Evolutionary conservation across 2,329 filamentous ascomycete genomes (phyloP), one percentile per base, ranked within the genome.

Genomic region (Fusarium haematococcum): DNA sequence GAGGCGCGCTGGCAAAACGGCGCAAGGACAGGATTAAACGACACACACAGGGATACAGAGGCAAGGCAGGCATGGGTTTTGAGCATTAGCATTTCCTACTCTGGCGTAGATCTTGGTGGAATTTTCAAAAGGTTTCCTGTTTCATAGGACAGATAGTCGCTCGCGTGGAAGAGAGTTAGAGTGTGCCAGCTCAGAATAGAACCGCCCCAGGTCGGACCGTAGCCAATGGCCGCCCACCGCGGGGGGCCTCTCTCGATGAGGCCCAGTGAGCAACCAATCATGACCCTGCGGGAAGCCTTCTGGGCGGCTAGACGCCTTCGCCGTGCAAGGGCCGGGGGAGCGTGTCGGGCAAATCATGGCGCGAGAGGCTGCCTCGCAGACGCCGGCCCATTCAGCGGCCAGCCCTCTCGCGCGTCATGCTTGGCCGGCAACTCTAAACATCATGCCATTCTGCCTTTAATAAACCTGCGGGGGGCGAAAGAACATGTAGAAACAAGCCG

Each of bases 341-440:
- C 35, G 30, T 43, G 45, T 63, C 35, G 64, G 45, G 56, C 64
- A 68, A 70, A 68, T 66, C 65, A 68, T 32, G 50, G 32, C 56
- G 41, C 52, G 52, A 37, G 27, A 57, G 56, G 58, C 30, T 59
- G 56, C 41, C n/a, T 45, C 62, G 37, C 69, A 74, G 37, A 66
- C 73, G 73, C 73, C 71, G 73, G 73, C 73, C 73, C 25, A 23
- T 63, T 63, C 54, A 48, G 73, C 63, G 73, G 65, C 73, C 73
- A 58, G 35, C 33, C 41, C 43, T 45, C 20, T 57, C n/a, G 41
- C 52, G n/a, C 20, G 13, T 48, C 41, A 27, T 67, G 56, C 41
- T 43, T 39, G 37, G 37, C 18, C 37, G 37, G 18, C 18, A 43
- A 43, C 37, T 39, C 8, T 43, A 43, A 43, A 27, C 18, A 27